Conservation (phyloP, 2,329 filamentous ascomycete species). For the Venturiaceae sp. region DNA sequence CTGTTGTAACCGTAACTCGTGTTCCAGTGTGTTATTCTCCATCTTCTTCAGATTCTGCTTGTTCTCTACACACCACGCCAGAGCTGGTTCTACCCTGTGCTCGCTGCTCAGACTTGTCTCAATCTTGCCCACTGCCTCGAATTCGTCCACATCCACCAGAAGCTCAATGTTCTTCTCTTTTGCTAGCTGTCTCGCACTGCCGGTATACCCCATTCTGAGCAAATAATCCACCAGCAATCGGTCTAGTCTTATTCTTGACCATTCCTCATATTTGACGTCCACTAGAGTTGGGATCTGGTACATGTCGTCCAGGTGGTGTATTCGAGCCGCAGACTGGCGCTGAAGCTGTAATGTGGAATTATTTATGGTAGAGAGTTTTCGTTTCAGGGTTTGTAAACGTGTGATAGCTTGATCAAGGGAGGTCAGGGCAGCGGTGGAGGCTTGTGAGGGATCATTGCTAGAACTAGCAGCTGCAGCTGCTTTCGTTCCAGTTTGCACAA, state of each 20-base stretch:
- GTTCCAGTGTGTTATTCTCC: slow-evolving; percentile 67
- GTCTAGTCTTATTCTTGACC: slow-evolving; percentile 74
- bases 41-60: slow-evolving; percentile 86
- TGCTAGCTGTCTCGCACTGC: slow-evolving; percentile 67
- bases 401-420: slow-evolving; percentile 77
- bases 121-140: slow-evolving; percentile 71
- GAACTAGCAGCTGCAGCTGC: slow-evolving; percentile 52
- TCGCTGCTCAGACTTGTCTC: slow-evolving; percentile 56
- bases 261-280: slow-evolving; percentile 88
- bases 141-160: slow-evolving; percentile 77
- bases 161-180: slow-evolving; percentile 65
- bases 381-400: slow-evolving; percentile 77
- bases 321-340: slow-evolving; percentile 42
- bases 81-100: slow-evolving; percentile 65
- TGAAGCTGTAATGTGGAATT: slow-evolving; percentile 26
- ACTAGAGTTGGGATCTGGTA: slow-evolving; percentile 71
- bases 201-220: slow-evolving; percentile 69
- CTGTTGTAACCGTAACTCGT: slow-evolving; percentile 86
- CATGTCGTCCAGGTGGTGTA: slow-evolving; percentile 71
- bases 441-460: not conserved
- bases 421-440: slow-evolving; percentile 60
- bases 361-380: slow-evolving; percentile 69
- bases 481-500: slow-evolving; percentile 45
- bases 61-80: slow-evolving; percentile 89
- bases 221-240: slow-evolving; percentile 88